Percentiles rank a stretch among this genome's conserved stretches.
These are phyloP conservation scores for Fusarium sp. DNA, from an alignment of 2,329 filamentous ascomycete genomes.

Conservation along the genomic window DNA sequence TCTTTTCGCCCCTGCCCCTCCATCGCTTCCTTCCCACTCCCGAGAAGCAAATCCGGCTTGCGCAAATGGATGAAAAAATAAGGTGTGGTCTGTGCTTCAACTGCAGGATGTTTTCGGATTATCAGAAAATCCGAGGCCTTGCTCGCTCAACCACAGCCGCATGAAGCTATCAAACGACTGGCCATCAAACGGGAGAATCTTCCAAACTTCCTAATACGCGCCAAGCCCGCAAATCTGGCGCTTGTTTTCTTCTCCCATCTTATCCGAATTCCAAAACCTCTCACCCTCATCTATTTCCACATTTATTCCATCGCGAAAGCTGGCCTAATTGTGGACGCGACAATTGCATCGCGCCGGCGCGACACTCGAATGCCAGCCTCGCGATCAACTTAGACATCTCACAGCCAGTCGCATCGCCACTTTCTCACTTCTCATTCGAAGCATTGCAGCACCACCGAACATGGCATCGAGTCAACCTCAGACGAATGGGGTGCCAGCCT, in stretches of 20 bases:
- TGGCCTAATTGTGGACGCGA: background rate
- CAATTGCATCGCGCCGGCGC: constrained; percentile 3
- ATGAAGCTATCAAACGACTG: constrained; percentile 7
- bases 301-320: background rate
- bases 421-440: background rate
- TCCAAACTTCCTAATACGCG: constrained; percentile 2
- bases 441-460: constrained; percentile 6
- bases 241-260: background rate
- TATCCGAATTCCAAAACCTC: background rate
- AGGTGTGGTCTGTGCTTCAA: constrained; percentile 51
- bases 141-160: constrained; percentile 3
- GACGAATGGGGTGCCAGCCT: constrained; percentile 63
- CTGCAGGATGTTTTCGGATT: constrained; percentile 33
- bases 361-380: constrained; percentile 2
- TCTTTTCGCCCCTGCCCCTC: constrained; percentile 45
- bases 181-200: constrained; percentile 5
- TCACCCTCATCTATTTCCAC: background rate
- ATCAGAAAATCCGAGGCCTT: constrained; percentile 27
- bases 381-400: constrained; percentile 5
- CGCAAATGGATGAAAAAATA: constrained; percentile 41
- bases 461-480: constrained; percentile 59
- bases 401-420: constrained; percentile 3
- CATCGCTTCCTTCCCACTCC: constrained; percentile 25
- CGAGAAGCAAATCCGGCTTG: constrained; percentile 29
- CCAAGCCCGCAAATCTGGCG: background rate